A percentile compares a stretch with the other conserved stretches of the same genome.
Conservation (phyloP, 306 rosid genomes). For the Glycine soja region DNA sequence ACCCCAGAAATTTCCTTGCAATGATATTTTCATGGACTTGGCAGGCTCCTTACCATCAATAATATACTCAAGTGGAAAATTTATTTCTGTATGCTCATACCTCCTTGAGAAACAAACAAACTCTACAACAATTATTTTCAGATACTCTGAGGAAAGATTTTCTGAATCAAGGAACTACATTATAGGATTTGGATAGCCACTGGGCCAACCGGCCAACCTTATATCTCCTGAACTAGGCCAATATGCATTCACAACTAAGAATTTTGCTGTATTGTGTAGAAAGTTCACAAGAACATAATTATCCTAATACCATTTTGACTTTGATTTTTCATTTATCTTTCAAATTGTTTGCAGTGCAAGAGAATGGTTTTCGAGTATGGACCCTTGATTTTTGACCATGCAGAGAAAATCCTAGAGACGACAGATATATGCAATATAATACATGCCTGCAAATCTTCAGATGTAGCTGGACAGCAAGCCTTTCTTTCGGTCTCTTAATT, state of each 20-base stretch:
- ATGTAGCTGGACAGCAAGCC: slow-evolving; percentile 29
- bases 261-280: slow-evolving; percentile 1
- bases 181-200: neutral
- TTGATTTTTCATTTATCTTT: neutral
- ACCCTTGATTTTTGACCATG: slow-evolving; percentile 65
- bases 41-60: slow-evolving; percentile 16
- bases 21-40: slow-evolving; percentile 33
- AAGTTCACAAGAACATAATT: neutral
- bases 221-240: neutral
- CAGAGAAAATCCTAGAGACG: slow-evolving; percentile 76
- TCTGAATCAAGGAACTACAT: neutral
- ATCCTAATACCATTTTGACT: neutral
- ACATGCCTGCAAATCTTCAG: slow-evolving; percentile 67
- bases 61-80: neutral
- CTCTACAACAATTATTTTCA: neutral
- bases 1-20: slow-evolving; percentile 19
- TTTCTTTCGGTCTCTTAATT: slow-evolving; percentile 51
- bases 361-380: slow-evolving; percentile 76
- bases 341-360: slow-evolving; percentile 78
- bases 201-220: too few species aligned
- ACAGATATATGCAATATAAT: slow-evolving; percentile 72
- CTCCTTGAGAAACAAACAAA: slow-evolving; percentile 37
- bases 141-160: neutral
- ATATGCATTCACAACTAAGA: neutral
- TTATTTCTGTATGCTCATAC: neutral